phyloP scores from a whole-genome alignment of 1,139 yeast genomes.

The Trichomonascaceae sp. region DNA sequence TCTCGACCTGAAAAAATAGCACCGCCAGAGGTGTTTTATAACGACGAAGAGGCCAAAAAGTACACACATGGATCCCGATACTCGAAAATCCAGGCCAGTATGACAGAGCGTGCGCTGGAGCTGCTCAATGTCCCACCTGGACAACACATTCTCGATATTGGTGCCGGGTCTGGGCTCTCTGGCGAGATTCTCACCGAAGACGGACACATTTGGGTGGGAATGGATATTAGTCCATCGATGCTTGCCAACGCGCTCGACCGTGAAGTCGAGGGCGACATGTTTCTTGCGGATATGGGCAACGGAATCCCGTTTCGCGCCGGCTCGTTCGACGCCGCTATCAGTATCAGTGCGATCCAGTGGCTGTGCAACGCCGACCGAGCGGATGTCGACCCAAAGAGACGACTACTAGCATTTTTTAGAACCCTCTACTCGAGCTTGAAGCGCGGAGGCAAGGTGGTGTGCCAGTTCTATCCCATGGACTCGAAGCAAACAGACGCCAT shows the following conservation, averaged over 20 bases:
- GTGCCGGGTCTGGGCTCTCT: constrained; percentile 94
- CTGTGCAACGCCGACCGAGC: constrained; percentile 88
- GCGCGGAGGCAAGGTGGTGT: constrained; percentile 94
- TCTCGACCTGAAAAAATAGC: constrained; percentile 96
- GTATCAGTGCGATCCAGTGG: constrained; percentile 96
- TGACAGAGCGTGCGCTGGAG: constrained; percentile 91
- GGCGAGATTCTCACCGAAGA: constrained; percentile 92
- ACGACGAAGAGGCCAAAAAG: constrained; percentile 77
- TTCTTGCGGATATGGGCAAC: constrained; percentile 82
- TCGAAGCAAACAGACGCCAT: constrained; percentile 74
- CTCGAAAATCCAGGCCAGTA: constrained; percentile 93
- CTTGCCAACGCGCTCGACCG: constrained; percentile 86
- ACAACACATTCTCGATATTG: constrained; percentile 74
- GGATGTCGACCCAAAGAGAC: constrained; percentile 70
- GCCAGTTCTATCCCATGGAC: constrained; percentile 91
- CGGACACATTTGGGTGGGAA: constrained; percentile 90
- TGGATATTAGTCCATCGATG: constrained; percentile 96
- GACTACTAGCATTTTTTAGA: constrained; percentile 73
- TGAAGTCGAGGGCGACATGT: constrained; percentile 85
- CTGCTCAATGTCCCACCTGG: constrained; percentile 56
- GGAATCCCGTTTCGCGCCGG: constrained; percentile 97
- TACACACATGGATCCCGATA: constrained; percentile 91
- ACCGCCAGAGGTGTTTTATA: constrained; percentile 92
- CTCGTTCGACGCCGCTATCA: constrained; percentile 91
- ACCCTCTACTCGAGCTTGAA: constrained; percentile 74